Percentiles rank a stretch among this genome's conserved stretches.
Conservation (phyloP, 2,329 filamentous ascomycete species). For the Pseudogymnoascus sp. region DNA sequence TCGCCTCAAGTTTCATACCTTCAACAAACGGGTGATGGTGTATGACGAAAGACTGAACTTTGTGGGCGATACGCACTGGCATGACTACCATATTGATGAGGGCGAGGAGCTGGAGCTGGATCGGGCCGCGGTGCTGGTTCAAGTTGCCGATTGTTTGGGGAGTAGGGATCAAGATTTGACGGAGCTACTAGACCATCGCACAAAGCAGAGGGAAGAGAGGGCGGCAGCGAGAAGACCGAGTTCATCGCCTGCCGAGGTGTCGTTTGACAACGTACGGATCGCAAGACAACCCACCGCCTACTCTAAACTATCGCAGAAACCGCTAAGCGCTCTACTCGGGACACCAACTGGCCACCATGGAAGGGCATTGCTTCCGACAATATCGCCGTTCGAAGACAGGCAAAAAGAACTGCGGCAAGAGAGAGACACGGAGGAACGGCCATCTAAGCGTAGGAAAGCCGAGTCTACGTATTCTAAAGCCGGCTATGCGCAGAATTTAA, state of each 20-base stretch:
- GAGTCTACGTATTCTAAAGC: conserved; percentile 16
- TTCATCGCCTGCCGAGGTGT: conserved; percentile 24
- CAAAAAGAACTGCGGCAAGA: conserved; percentile 21
- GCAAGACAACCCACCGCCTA: conserved; percentile 30
- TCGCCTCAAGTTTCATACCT: conserved; percentile 75
- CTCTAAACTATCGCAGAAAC: conserved; percentile 45
- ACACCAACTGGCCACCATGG: conserved; percentile 55
- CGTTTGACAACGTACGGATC: conserved; percentile 24
- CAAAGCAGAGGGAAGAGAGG: conserved; percentile 45
- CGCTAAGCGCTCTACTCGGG: conserved; percentile 55
- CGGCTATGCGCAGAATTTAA: conserved; percentile 43
- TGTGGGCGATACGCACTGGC: conserved; percentile 79
- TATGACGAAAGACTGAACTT: conserved; percentile 75
- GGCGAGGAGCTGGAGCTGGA: conserved; percentile 79
- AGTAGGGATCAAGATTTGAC: conserved; percentile 69
- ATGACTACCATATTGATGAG: conserved; percentile 59
- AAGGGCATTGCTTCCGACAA: conserved; percentile 45
- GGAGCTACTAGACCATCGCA: conserved; percentile 61
- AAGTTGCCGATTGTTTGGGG: conserved; percentile 70
- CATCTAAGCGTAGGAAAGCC: conserved; percentile 17
- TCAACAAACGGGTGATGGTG: conserved; percentile 86
- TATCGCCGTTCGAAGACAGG: conserved; percentile 58
- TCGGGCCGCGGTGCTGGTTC: conserved; percentile 63
- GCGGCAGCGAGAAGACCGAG: conserved; percentile 29
- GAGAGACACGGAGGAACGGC: conserved; percentile 23